Evolutionary conservation across 2,329 filamentous ascomycete species (phyloP), one percentile per base, ranked within the genome.

Genomic region (Zymoseptoria brevis): DNA sequence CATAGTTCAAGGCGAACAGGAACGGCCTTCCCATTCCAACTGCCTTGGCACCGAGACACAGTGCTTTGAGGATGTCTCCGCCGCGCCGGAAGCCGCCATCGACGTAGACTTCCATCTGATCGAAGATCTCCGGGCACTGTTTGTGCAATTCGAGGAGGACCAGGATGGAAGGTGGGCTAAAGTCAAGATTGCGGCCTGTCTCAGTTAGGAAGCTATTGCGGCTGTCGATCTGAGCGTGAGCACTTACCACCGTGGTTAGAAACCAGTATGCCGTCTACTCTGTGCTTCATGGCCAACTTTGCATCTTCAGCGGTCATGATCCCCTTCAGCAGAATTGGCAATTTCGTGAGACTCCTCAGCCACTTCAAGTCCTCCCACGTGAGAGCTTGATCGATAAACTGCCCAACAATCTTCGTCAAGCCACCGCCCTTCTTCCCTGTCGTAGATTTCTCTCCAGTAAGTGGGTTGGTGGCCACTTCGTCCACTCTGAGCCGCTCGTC

Each of bases 71-170:
- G 3, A 88, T 80, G 66, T 88, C 86, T 0, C 84, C 83, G 0
- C 86, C 86, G n/a, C 85, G 75, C 19, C 79, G 77, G 22, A 88
- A 78, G 0, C 86, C 86, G 0, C 85, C 84, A 61, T 88, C 86
- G 2, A 88, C 74, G 58, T 80, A 84, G 1, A 88, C 61, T 48
- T 66, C 58, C 80, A 67, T 87, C 30, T 53, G 53, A 1, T 57
- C 55, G 22, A 62, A 60, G 52, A 66, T 75, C 53, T 82, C 76
- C 0, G 85, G 84, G 22, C 80, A 83, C 62, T 79, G 80, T 61
- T 78, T 79, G 56, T 83, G 82, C 58, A 88, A 75, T 70, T 88
- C 85, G 0, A 88, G 70, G 1, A 88, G 69, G 0, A 83, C 78
- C 6, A 86, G 67, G n/a, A 88, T 75, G 1, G 81, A 78, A 0